phyloP scores from a whole-genome alignment of 495 filamentous ascomycete genomes.

The Rostrohypoxylon terebratum region DNA sequence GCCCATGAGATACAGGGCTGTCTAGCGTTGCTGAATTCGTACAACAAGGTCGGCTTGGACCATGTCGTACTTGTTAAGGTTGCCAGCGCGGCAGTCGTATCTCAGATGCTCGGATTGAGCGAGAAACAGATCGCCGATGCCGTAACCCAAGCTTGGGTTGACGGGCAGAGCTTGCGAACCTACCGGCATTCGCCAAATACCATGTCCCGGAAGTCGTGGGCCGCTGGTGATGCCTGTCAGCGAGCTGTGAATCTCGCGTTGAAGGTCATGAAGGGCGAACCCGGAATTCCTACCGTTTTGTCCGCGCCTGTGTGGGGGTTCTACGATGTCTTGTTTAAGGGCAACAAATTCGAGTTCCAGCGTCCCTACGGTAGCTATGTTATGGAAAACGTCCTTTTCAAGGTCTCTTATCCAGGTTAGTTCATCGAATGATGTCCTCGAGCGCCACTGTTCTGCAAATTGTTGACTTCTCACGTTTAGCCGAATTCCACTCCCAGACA shows the following conservation, averaged over 20 bases:
- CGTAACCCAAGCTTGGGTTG: constrained; percentile 96
- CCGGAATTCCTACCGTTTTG: constrained; percentile 90
- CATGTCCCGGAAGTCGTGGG: constrained; percentile 99
- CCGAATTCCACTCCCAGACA: constrained; percentile 99
- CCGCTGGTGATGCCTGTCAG: constrained; percentile 97
- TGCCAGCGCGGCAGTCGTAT: constrained; percentile 91
- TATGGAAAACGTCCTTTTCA: constrained; percentile 99
- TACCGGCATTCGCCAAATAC: constrained; percentile 98
- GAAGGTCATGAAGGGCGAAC: constrained; percentile 92
- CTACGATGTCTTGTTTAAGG: constrained; percentile 97
- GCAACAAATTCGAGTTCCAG: constrained; percentile 95
- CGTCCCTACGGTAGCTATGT: constrained; percentile 97
- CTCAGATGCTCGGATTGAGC: constrained; percentile 89
- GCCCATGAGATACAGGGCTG: constrained; percentile 99
- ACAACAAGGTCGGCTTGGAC: constrained; percentile 97
- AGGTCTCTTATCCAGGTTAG: constrained; percentile 95
- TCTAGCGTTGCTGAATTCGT: constrained; percentile 95
- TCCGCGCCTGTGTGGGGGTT: constrained; percentile 97
- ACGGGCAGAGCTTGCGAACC: constrained; percentile 94
- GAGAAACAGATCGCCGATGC: constrained; percentile 95
- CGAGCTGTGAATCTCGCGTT: constrained; percentile 93
- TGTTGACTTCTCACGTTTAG: constrained; percentile 55
- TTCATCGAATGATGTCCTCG: constrained; percentile 4
- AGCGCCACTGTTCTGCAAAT: background rate
- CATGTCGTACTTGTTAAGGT: constrained; percentile 99